These are phyloP conservation scores for Neurospora sp. DNA, from an alignment of 495 filamentous ascomycete genomes.

Conservation along the genomic window DNA sequence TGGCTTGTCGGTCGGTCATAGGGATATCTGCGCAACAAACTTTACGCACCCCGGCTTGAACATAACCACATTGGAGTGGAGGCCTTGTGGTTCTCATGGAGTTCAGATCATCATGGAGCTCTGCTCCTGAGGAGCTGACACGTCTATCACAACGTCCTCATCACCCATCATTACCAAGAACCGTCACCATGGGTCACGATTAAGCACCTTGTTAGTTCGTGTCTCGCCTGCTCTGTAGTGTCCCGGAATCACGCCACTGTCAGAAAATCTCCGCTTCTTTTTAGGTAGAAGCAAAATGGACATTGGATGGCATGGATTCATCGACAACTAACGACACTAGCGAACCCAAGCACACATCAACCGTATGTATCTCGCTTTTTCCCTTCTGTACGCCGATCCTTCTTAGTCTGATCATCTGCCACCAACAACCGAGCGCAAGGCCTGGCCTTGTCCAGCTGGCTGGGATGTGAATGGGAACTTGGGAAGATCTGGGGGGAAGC, in stretches of 20 bases:
- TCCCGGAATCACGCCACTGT: not conserved
- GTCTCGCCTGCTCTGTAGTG: not conserved
- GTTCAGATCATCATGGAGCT: not conserved
- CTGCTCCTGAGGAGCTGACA: not conserved
- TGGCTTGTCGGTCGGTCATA: not conserved
- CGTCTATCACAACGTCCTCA: not conserved
- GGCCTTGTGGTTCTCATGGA: not conserved
- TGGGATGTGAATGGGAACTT: not conserved
- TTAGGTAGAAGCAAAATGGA: not conserved
- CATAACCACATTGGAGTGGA: not conserved
- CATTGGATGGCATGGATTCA: not conserved
- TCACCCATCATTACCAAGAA: not conserved
- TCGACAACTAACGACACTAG: not conserved
- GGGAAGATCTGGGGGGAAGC: not conserved
- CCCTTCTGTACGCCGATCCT: not conserved
- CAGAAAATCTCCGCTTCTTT: not conserved
- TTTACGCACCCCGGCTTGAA: not conserved
- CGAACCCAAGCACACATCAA: not conserved
- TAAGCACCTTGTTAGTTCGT: not conserved
- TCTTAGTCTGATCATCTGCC: not conserved
- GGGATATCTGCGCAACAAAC: not conserved
- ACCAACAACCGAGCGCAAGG: not conserved
- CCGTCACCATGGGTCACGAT: not conserved
- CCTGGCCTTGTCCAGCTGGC: not conserved
- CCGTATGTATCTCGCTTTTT: not conserved